Base-by-base conservation (phyloP, 1,284 basidiomycete species). In the Fistulinella cinereoalba region DNA sequence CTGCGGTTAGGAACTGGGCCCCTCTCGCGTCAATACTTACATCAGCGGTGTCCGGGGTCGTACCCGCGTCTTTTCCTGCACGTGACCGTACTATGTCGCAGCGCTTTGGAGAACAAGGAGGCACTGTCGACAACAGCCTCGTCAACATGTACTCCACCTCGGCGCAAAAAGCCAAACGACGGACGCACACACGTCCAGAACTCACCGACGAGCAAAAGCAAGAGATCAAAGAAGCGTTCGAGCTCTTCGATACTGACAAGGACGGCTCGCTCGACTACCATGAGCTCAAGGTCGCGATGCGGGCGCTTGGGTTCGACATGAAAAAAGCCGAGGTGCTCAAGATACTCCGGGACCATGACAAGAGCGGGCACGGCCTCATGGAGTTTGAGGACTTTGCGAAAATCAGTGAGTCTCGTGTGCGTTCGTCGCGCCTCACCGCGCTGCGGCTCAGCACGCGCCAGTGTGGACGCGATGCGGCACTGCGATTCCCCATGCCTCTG, bases 281-380 rank as follows among this genome's bases (percentile, higher is more conserved):
- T 71, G 97, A 99, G 69, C 80, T 99, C 60, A 98, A 98, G 68
- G 97, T 99, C 55, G 94, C 96, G 37, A 94, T 99, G 91, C 81
- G 97, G 39, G 97, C 97, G 4, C 74, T 99, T 38, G 97, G 97
- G 1, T 99, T 99, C 64, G 97, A 98, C 67, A 70, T 97, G 67
- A 97, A 98, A 74, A 99, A 99, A 73, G 91, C 92, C 0, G 97
- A 99, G 69, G 95, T 99, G 43, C 73, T 99, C 56, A 98, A 98
- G 70, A 77, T 99, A 39, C 74, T 99, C 50, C 76, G 93, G 37
- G 96, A 98, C 61, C 82, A 96, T 62, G 95, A 97, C 66, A 91
- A 92, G 71, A 81, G 81, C 6, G 89, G 88, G 1, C 86, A 90
- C 54, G 88, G 89, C n/a, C 70, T 97, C 51, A 95, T 99, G 84